A percentile compares a stretch with the other conserved stretches of the same genome.
Conservation (phyloP, 2,329 filamentous ascomycete genomes). For the Stachybotrys chartarum region DNA sequence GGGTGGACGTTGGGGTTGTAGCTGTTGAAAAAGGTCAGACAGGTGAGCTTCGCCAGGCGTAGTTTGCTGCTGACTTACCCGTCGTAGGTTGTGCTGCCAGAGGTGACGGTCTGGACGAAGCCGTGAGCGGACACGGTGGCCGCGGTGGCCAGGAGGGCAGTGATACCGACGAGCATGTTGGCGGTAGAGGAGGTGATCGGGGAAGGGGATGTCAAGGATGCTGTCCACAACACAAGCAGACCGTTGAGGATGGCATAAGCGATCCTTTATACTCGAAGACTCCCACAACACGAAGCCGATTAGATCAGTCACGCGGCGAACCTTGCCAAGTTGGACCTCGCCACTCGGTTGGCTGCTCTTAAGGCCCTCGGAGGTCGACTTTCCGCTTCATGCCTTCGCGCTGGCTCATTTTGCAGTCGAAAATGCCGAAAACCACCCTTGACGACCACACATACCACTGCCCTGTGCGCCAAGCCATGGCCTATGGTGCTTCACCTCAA, state of each 20-base stretch:
- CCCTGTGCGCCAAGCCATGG: not conserved
- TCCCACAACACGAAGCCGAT: not conserved
- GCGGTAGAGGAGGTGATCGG: not conserved
- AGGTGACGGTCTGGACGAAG: not conserved
- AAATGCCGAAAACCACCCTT: not conserved
- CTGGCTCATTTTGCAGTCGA: not conserved
- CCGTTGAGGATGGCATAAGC: not conserved
- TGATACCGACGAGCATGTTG: not conserved
- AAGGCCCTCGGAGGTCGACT: not conserved
- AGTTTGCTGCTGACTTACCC: not conserved
- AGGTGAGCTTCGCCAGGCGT: not conserved
- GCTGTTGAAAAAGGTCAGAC: not conserved
- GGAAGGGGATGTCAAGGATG: not conserved
- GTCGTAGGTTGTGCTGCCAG: not conserved
- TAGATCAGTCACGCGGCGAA: not conserved
- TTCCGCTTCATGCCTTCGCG: not conserved
- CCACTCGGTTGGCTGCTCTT: not conserved
- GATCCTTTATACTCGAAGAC: not conserved
- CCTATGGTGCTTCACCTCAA: not conserved
- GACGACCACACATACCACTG: not conserved
- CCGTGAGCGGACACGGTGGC: not conserved
- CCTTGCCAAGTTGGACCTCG: not conserved
- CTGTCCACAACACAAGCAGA: not conserved
- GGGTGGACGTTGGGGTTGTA: not conserved
- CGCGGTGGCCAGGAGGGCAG: not conserved